Conservation (phyloP, 768 basidiomycete species). For the Hericium rajendrae region DNA sequence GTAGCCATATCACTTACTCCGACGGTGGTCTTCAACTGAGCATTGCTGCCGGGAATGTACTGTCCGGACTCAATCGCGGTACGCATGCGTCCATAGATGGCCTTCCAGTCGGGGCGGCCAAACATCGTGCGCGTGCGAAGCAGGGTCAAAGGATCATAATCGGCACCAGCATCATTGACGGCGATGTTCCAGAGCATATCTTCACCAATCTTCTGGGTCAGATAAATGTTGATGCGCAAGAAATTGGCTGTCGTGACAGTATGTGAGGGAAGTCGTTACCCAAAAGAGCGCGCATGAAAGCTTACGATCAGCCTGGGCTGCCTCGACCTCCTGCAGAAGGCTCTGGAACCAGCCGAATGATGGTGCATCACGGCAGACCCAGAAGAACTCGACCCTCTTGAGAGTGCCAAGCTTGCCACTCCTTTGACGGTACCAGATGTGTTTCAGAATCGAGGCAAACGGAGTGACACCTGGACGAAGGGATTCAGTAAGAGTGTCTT, state of each 20-base stretch:
- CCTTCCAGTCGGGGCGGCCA: slow-evolving; percentile 85
- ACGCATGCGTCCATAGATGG: slow-evolving; percentile 66
- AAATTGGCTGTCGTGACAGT: slow-evolving; percentile 58
- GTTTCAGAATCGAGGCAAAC: slow-evolving; percentile 89
- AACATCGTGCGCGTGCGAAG: slow-evolving; percentile 85
- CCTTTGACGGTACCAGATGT: slow-evolving; percentile 91
- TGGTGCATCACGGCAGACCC: slow-evolving; percentile 90
- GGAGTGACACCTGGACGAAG: slow-evolving; percentile 68
- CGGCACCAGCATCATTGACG: slow-evolving; percentile 76
- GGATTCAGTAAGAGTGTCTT: background rate
- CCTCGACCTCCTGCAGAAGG: slow-evolving; percentile 80
- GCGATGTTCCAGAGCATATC: slow-evolving; percentile 91
- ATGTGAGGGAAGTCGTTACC: background rate
- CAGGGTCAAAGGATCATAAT: slow-evolving; percentile 83
- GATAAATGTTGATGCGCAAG: slow-evolving; percentile 83
- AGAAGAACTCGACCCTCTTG: slow-evolving; percentile 88
- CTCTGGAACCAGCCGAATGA: slow-evolving; percentile 98
- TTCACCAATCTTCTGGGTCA: slow-evolving; percentile 77
- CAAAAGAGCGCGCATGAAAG: slow-evolving; percentile 9
- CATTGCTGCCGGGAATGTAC: slow-evolving; percentile 71
- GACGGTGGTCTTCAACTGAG: slow-evolving; percentile 76
- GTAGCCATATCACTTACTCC: slow-evolving; percentile 36
- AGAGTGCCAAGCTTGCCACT: slow-evolving; percentile 68
- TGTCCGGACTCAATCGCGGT: slow-evolving; percentile 73
- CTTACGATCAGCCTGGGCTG: slow-evolving; percentile 82